A percentile compares a stretch with the other conserved stretches of the same genome.
phyloP scores from a whole-genome alignment of 345 rosid species.

The Gossypium rotundifolium region DNA sequence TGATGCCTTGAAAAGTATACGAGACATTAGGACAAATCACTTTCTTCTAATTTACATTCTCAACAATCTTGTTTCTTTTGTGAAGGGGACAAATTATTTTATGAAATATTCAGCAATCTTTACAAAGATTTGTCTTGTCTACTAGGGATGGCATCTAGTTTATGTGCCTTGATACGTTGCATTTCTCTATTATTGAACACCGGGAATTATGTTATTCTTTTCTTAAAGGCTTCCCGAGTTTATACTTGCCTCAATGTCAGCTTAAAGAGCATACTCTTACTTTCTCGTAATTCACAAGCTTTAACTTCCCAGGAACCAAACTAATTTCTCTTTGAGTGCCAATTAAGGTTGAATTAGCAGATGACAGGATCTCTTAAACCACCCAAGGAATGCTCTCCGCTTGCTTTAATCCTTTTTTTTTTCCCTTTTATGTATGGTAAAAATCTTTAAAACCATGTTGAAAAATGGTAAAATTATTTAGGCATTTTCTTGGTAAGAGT shows the following conservation, averaged over 20 bases:
- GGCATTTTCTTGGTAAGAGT: too few relatives aligned
- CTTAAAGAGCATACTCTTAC: neutral
- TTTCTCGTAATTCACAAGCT: neutral
- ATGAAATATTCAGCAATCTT: conserved; percentile 18
- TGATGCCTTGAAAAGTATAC: conserved; percentile 34
- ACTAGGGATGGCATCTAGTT: conserved; percentile 35
- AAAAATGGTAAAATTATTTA: too few relatives aligned
- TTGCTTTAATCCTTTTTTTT: too few relatives aligned
- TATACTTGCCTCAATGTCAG: conserved; percentile 17
- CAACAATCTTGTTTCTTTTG: conserved; percentile 25
- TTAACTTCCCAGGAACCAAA: too few relatives aligned
- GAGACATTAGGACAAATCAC: conserved; percentile 11
- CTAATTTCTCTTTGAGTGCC: too few relatives aligned
- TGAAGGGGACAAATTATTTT: conserved; percentile 13
- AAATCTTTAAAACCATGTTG: too few relatives aligned
- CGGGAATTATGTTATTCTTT: neutral
- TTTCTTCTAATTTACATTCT: conserved; percentile 2
- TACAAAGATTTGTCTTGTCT: conserved; percentile 25
- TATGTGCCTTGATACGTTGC: neutral
- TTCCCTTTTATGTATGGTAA: too few relatives aligned
- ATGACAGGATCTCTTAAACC: too few relatives aligned
- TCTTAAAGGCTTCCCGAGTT: conserved; percentile 10
- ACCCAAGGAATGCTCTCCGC: too few relatives aligned
- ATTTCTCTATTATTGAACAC: neutral
- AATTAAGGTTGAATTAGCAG: too few relatives aligned